phyloP scores from a whole-genome alignment of 2,329 filamentous ascomycete species.

The Aureobasidium leucospermi region DNA sequence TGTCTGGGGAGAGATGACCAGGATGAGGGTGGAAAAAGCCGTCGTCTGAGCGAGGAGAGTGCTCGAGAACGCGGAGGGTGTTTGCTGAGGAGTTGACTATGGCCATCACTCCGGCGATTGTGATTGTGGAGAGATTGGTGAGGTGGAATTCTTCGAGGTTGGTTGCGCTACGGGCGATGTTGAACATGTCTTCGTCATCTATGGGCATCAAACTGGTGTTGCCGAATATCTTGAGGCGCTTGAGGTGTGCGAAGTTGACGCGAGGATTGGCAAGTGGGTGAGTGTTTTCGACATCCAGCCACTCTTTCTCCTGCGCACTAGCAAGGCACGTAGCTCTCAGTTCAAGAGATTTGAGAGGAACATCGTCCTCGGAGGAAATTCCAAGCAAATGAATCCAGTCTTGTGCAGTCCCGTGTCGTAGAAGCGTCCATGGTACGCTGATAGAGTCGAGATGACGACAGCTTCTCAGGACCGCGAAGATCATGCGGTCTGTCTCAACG shows the following conservation, averaged over 20 bases:
- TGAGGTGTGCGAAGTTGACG: conserved; percentile 43
- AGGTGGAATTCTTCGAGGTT: conserved; percentile 47
- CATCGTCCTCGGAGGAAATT: conserved; percentile 30
- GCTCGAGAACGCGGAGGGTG: conserved; percentile 45
- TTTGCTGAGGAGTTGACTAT: conserved; percentile 43
- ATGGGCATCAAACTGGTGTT: conserved; percentile 47
- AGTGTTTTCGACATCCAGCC: conserved; percentile 34
- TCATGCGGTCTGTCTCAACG: conserved; percentile 42
- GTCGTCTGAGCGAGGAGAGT: conserved; percentile 46
- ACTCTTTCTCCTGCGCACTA: conserved; percentile 35
- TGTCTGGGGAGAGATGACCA: conserved; percentile 31
- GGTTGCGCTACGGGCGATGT: conserved; percentile 45
- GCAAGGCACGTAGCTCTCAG: conserved; percentile 45
- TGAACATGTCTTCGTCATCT: conserved; percentile 41
- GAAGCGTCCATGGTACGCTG: conserved; percentile 47
- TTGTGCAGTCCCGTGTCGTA: conserved; percentile 40
- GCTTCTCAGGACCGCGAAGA: conserved; percentile 41
- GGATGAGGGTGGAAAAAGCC: conserved; percentile 46
- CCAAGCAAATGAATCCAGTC: conserved; percentile 44
- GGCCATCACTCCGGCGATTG: conserved; percentile 46
- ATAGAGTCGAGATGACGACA: conserved; percentile 42
- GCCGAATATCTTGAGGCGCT: conserved; percentile 48
- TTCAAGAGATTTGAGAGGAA: conserved; percentile 44
- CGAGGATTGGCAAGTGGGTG: conserved; percentile 35
- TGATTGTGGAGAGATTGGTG: conserved; percentile 46